Evolutionary conservation across 805 yeast species (phyloP).

Genomic region (Starmerella davenportii): DNA sequence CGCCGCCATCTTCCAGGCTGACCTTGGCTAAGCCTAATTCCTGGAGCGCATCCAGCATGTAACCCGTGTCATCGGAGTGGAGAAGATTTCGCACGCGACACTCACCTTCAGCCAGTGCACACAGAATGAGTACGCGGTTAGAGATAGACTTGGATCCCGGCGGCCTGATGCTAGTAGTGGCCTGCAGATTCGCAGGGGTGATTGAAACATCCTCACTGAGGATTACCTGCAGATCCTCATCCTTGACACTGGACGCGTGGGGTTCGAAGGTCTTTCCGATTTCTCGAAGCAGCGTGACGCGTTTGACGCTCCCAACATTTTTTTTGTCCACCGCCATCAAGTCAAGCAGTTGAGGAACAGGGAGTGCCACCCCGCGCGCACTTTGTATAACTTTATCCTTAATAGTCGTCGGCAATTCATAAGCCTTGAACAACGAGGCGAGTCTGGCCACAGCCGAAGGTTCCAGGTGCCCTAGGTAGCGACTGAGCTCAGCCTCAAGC

Average conservation of each 20-base stretch:
- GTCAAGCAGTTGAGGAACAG: slow-evolving; percentile 53
- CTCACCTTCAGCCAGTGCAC: slow-evolving; percentile 76
- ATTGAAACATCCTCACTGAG: slow-evolving; percentile 69
- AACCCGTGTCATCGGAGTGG: slow-evolving; percentile 92
- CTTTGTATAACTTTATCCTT: slow-evolving; percentile 55
- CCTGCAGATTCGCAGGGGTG: slow-evolving; percentile 13
- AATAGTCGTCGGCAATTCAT: slow-evolving; percentile 66
- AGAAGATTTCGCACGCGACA: slow-evolving; percentile 69
- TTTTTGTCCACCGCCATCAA: slow-evolving; percentile 95
- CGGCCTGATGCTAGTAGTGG: slow-evolving; percentile 40
- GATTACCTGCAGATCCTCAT: slow-evolving; percentile 62
- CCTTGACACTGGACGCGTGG: slow-evolving; percentile 68
- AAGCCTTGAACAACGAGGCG: slow-evolving; percentile 63
- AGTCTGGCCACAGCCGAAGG: slow-evolving; percentile 90
- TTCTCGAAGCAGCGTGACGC: slow-evolving; percentile 61
- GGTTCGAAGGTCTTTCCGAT: slow-evolving; percentile 84
- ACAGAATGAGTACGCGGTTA: slow-evolving; percentile 80
- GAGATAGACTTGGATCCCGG: slow-evolving; percentile 97
- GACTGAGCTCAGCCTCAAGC: slow-evolving; percentile 84
- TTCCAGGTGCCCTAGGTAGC: slow-evolving; percentile 72
- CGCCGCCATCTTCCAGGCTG: slow-evolving; percentile 73
- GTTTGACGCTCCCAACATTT: slow-evolving; percentile 81
- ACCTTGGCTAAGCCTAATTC: slow-evolving; percentile 67
- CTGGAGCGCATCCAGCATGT: slow-evolving; percentile 77
- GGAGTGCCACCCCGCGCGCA: slow-evolving; percentile 50